Evolutionary conservation across 139 green algal genomes (phyloP).

Genomic region (Picochlorum costavermella): DNA sequence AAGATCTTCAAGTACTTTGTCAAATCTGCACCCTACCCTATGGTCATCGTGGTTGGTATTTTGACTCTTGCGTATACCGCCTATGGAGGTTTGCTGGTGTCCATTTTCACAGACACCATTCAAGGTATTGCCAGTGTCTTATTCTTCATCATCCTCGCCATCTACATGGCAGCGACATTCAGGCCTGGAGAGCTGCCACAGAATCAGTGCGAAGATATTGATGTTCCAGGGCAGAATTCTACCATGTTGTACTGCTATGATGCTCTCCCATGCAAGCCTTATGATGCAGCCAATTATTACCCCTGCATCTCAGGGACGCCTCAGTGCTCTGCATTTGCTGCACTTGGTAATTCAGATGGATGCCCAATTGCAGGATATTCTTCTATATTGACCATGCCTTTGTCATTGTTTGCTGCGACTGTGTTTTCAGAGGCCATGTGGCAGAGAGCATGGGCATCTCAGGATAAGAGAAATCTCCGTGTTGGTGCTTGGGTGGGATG

Average conservation of each 20-base stretch:
- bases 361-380: constrained; percentile 36
- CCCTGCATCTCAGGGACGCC: constrained; percentile 4
- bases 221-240: too few species aligned
- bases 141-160: constrained; percentile 44
- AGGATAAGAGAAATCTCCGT: constrained; percentile 12
- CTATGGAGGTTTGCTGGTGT: constrained; percentile 59
- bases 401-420: constrained; percentile 58
- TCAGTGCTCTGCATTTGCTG: constrained; percentile 7
- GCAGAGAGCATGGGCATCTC: constrained; percentile 62
- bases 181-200: constrained; percentile 27
- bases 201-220: too few species aligned
- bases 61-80: constrained; percentile 55
- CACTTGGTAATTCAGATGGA: not conserved
- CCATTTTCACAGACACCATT: constrained; percentile 69
- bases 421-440: constrained; percentile 76
- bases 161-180: constrained; percentile 64
- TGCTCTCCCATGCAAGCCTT: constrained; percentile 35
- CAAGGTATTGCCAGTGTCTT: constrained; percentile 45
- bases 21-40: constrained; percentile 37
- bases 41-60: constrained; percentile 60
- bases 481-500: constrained; percentile 28
- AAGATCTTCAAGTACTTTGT: constrained; percentile 57
- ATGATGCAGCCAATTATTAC: not conserved
- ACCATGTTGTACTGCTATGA: not conserved
- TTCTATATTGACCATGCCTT: constrained; percentile 57